Evolutionary conservation across 352 stramenopile species (phyloP), one percentile per base, ranked within the genome.

Genomic region (Globisporangium uncinulatum): DNA sequence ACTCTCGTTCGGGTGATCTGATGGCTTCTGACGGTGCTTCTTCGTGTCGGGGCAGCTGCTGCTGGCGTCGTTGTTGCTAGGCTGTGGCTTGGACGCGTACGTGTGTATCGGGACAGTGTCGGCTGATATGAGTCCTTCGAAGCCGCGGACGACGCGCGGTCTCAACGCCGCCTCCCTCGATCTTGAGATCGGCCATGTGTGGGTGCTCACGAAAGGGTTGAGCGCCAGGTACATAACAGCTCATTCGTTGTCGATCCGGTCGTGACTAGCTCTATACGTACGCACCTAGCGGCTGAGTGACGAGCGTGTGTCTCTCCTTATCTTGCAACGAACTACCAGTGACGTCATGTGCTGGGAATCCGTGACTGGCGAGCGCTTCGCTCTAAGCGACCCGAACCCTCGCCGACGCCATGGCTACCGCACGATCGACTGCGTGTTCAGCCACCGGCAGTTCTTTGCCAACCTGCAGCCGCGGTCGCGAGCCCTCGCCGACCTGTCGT

Each of bases 41-140:
- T 55, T 15, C 53, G n/a, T 59, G 0, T 49, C 20, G 39, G 14
- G 43, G 15, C 67, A 93, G 83, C 31, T 91, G 8, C 63, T 97
- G 32, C 73, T 97, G 10, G 85, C 81, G 15, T 96, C 86, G 14
- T 56, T 97, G 14, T 69, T 97, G 8, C 65, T 96, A 6, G 88
- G 91, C 17, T 97, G 89, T 59, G 89, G 89, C 0, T 64, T 97
- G 2, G 80, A 95, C 51, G 86, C 87, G 3, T 97, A 82, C 63
- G 81, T 96, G 13, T 91, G 80, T 48, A 85, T 96, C n/a, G 87
- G 88, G 7, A 91, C 70, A 6, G 73, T 92, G n/a, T 73, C 69
- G 20, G 61, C 67, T 1, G 61, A 57, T 31, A 76, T 70, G 48
- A 71, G 46, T 58, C 54, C 17, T 29, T 17, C 42, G 41, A 61